phyloP scores from a whole-genome alignment of 2,329 filamentous ascomycete genomes.

The Chaetomium globosum region DNA sequence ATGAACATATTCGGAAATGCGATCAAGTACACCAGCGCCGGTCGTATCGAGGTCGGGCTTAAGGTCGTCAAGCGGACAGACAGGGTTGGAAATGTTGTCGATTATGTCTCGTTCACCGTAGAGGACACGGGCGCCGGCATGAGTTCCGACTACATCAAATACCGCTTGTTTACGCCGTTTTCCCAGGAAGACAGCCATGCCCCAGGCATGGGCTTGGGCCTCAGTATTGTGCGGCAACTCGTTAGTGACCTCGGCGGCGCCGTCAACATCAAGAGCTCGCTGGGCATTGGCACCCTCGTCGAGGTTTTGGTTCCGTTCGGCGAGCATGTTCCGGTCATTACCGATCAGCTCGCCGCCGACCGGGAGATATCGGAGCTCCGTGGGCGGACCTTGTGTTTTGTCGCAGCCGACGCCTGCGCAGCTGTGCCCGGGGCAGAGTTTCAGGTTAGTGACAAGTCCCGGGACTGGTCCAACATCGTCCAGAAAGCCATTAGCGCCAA shows the following conservation, averaged over 20 bases:
- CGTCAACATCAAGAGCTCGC: conserved; percentile 58
- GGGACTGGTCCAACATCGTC: conserved; percentile 23
- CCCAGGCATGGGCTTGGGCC: conserved; percentile 64
- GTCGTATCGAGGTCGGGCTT: conserved; percentile 27
- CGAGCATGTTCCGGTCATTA: background rate
- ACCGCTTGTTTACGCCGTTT: conserved; percentile 65
- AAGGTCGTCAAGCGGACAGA: conserved; percentile 21
- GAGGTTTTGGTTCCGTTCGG: conserved; percentile 31
- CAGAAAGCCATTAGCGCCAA: conserved; percentile 28
- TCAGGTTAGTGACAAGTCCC: conserved; percentile 13
- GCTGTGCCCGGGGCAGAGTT: conserved; percentile 4
- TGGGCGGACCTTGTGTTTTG: conserved; percentile 28
- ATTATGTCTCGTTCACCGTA: conserved; percentile 50
- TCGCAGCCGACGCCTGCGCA: conserved; percentile 22
- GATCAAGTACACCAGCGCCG: conserved; percentile 52
- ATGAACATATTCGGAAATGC: conserved; percentile 60
- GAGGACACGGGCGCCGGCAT: conserved; percentile 69
- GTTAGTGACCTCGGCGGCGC: conserved; percentile 60
- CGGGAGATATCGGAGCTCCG: background rate
- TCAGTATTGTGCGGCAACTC: conserved; percentile 65
- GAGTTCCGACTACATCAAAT: conserved; percentile 61
- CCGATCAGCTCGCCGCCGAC: background rate
- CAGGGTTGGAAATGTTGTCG: conserved; percentile 14
- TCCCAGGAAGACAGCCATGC: conserved; percentile 64
- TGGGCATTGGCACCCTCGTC: conserved; percentile 41